Base-by-base conservation (phyloP, 441 rosid species). In the Corymbia citriodora region DNA sequence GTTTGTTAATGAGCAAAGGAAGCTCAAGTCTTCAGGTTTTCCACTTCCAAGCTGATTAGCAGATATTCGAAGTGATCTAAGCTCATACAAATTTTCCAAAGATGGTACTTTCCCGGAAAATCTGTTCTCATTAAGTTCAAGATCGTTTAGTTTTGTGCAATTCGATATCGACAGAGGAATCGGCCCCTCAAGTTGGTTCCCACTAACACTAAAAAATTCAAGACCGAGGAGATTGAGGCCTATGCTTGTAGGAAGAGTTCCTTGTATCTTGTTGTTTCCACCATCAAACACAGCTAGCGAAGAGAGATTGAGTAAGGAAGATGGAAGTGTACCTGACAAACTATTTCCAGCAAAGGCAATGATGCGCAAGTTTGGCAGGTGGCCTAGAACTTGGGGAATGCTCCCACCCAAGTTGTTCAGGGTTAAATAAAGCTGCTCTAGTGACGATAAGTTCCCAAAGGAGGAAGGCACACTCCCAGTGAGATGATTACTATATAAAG, bases 21-120 rank as follows among this genome's bases (percentile, higher is more conserved):
- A 72, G 49, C 27, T 36, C 49, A 36, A 72, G 82, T 72, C 15
- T 72, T 72, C 82, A 36, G 14, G 48, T 70, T 70, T 33, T 33
- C 48, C 25, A 70, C 81, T 33, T 17, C 81, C 81, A 33, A 70
- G 81, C 1, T 0, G 8, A 70, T 70, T 70, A 0, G 0, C 0
- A 70, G 4, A 0, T 2, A 72, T 10, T 72, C 0, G 0, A 0
- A 72, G 5, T 3, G 1, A 1, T 0, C 27, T 9, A 72, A 72
- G 49, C 49, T 72, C 27, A 36, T 72, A 19, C 49, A 72, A 72
- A 19, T 36, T 36, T 36, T 36, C 49, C 15, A 72, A 72, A 72
- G 27, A 36, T 6, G 82, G 82, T 6, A 72, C 82, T 72, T 36
- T 72, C 49, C 82, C 49, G 0, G 13, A 19, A 72, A 72, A 72